phyloP scores from a whole-genome alignment of 2,329 filamentous ascomycete genomes.

The Harringtonia lauricola region DNA sequence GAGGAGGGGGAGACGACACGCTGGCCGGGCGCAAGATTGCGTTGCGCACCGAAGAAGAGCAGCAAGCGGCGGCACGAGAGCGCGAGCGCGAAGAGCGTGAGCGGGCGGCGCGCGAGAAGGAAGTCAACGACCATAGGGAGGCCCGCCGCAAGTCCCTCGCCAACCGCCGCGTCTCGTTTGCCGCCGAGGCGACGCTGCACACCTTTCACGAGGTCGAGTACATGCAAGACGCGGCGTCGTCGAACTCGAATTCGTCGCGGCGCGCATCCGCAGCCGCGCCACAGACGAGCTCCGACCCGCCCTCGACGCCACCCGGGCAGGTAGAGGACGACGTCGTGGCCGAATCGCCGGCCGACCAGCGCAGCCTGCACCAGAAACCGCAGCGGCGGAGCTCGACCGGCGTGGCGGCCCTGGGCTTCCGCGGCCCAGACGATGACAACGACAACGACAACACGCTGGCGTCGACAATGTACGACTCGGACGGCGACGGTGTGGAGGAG shows the following conservation, averaged over 20 bases:
- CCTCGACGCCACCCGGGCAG: conserved; percentile 52
- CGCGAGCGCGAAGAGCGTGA: conserved; percentile 60
- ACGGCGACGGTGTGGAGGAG: conserved; percentile 44
- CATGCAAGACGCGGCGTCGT: conserved; percentile 74
- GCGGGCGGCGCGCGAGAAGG: conserved; percentile 45
- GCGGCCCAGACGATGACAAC: conserved; percentile 22
- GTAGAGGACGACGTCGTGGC: conserved; percentile 44
- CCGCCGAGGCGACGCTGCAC: conserved; percentile 91
- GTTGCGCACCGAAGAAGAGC: conserved; percentile 57
- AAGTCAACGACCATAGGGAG: conserved; percentile 63
- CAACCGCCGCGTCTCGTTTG: conserved; percentile 90
- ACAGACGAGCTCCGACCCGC: conserved; percentile 41
- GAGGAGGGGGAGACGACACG: conserved; percentile 16
- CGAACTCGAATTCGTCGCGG: conserved; percentile 59
- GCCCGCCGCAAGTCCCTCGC: conserved; percentile 87
- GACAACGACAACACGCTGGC: conserved; percentile 53
- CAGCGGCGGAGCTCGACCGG: conserved; percentile 45
- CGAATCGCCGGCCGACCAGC: conserved; percentile 54
- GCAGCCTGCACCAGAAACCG: conserved; percentile 49
- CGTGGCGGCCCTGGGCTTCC: conserved; percentile 13
- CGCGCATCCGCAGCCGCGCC: conserved; percentile 42
- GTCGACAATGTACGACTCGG: conserved; percentile 68
- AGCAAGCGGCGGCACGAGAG: conserved; percentile 57
- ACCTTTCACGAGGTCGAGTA: conserved; percentile 94
- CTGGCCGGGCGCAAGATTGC: conserved; percentile 44